A percentile compares a stretch with the other conserved stretches of the same genome.
phyloP scores from a whole-genome alignment of 495 filamentous ascomycete genomes.

The Neurospora tetrasperma region DNA sequence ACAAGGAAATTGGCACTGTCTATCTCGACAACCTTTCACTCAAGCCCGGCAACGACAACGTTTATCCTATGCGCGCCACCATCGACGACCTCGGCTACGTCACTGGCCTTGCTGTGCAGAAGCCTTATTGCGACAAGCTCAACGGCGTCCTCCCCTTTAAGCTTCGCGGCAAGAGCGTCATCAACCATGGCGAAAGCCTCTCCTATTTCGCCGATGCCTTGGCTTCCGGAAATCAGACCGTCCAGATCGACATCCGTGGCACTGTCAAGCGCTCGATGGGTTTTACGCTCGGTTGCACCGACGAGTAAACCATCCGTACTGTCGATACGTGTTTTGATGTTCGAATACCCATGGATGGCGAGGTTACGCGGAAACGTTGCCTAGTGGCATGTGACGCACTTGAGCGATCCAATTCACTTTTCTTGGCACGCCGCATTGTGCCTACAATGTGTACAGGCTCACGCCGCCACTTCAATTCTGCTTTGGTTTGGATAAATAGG shows the following conservation, averaged over 20 bases:
- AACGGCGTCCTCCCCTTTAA: slow-evolving; percentile 47
- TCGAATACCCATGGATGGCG: neutral
- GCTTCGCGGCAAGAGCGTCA: slow-evolving; percentile 46
- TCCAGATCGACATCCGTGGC: slow-evolving; percentile 25
- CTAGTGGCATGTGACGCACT: neutral
- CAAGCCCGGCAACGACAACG: slow-evolving; percentile 48
- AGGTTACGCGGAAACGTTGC: neutral
- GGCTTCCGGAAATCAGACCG: slow-evolving; percentile 23
- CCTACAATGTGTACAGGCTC: neutral
- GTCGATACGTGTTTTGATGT: neutral
- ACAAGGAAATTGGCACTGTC: slow-evolving; percentile 41
- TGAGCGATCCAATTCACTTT: neutral
- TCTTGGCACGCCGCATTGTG: neutral
- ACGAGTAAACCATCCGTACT: neutral
- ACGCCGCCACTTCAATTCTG: neutral
- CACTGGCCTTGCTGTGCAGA: slow-evolving; percentile 2
- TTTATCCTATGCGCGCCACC: slow-evolving; percentile 41
- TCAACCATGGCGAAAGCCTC: slow-evolving; percentile 48
- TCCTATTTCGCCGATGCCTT: slow-evolving; percentile 48
- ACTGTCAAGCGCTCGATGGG: slow-evolving; percentile 14
- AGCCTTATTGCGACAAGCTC: slow-evolving; percentile 34
- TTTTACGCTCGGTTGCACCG: slow-evolving; percentile 13
- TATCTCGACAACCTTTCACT: slow-evolving; percentile 49
- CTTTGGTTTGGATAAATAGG: neutral
- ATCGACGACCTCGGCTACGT: slow-evolving; percentile 27